Evolutionary conservation across 2,329 filamentous ascomycete species (phyloP), one percentile per base, ranked within the genome.

Genomic region (Aspergillus candidus): DNA sequence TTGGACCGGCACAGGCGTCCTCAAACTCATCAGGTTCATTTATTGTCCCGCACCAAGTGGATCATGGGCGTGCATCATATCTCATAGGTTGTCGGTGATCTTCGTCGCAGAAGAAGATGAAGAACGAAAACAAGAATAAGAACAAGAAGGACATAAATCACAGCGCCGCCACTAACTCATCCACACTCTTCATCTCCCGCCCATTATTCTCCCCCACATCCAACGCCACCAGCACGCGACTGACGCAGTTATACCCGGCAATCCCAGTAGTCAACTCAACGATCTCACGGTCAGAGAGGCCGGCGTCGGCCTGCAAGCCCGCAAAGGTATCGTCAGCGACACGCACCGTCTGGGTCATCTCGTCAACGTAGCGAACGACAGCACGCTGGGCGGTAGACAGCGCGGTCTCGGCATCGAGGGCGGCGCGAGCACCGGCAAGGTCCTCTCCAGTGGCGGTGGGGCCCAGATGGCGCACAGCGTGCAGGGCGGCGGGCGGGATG

Each of bases 191-290:
- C 63, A 88, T 72, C 63, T 88, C 53, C 38, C 55, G 60, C 10
- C 45, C 61, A 52, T 72, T 72, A 43, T 66, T 66, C 57, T 72
- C 70, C 3, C 69, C 70, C 32, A 72, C 86, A 68, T 94, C 84
- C 46, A 94, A 65, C 10, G 88, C 88, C 7, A 94, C 87, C 55
- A 94, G 65, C 56, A 94, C 90, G 18, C 88, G 77, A 63, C 85
- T 90, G 13, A 94, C 88, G 59, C 87, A 90, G 64, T 94, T 94
- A 63, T 94, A 94, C 43, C 80, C 82, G n/a, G 86, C 86, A 46
- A 91, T 79, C n/a, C 85, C 89, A 27, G 85, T 82, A 34, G 86
- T 91, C 52, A 94, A 75, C 71, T 94, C 88, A 2, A 94, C 86
- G 42, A 93, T 75, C 68, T 91, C 84, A 52, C 79, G 75, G 49